These are phyloP conservation scores for Pythium folliculosum DNA, from an alignment of 352 stramenopile genomes.

Conservation along the genomic window DNA sequence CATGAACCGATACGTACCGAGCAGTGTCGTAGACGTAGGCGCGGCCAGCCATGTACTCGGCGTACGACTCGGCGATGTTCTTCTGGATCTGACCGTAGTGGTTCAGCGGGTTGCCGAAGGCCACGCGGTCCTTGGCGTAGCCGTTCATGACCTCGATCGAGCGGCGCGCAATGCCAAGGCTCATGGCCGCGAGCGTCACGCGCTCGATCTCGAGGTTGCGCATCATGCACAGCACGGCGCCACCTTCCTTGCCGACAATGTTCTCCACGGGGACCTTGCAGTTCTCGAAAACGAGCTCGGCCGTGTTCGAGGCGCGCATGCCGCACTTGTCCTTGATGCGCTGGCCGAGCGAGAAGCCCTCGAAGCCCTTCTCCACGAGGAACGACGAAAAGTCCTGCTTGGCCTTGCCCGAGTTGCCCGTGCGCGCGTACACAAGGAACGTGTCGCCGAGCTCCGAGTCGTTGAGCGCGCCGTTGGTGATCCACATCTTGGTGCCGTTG, in stretches of 20 bases:
- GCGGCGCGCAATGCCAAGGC: slow-evolving; percentile 94
- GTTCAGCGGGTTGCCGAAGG: slow-evolving; percentile 95
- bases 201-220: slow-evolving; percentile 99
- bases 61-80: slow-evolving; percentile 98
- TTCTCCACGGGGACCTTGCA: slow-evolving; percentile 93
- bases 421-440: slow-evolving; percentile 98
- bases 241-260: slow-evolving; percentile 86
- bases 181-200: slow-evolving; percentile 97
- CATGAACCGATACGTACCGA: slow-evolving; percentile 39
- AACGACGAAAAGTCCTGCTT: slow-evolving; percentile 96
- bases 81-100: slow-evolving; percentile 94
- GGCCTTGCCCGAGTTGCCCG: slow-evolving; percentile 80
- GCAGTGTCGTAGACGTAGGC: slow-evolving; percentile 97
- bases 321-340: slow-evolving; percentile 99
- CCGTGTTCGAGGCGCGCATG: slow-evolving; percentile 97
- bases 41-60: slow-evolving; percentile 97
- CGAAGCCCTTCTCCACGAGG: slow-evolving; percentile 96
- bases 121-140: slow-evolving; percentile 91
- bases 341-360: slow-evolving; percentile 96
- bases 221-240: slow-evolving; percentile 90
- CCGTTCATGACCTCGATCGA: slow-evolving; percentile 98
- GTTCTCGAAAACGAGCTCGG: slow-evolving; percentile 99
- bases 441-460: slow-evolving; percentile 94
- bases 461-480: slow-evolving; percentile 99
- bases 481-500: slow-evolving; percentile 97